Evolutionary conservation across 768 basidiomycete species (phyloP).

Genomic region (Termitomyces sp.): DNA sequence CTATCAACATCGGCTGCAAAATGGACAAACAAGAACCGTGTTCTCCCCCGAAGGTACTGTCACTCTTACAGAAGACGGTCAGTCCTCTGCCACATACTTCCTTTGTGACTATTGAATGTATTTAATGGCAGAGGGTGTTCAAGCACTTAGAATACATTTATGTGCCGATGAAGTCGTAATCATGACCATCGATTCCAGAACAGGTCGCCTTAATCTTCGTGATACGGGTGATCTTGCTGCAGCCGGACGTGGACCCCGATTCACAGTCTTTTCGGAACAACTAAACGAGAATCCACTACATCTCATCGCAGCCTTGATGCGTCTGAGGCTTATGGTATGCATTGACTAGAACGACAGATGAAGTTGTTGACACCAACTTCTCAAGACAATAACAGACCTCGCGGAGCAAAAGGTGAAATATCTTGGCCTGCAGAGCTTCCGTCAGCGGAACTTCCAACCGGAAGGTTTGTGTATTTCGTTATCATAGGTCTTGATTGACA

Average conservation of each 20-base stretch:
- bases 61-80: slow-evolving; percentile 50
- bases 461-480: slow-evolving; percentile 41
- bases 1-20: slow-evolving; percentile 51
- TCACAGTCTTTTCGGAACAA: slow-evolving; percentile 48
- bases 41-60: slow-evolving; percentile 63
- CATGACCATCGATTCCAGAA: slow-evolving; percentile 74
- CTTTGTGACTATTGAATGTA: not conserved
- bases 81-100: slow-evolving; percentile 5
- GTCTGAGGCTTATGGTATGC: slow-evolving; percentile 59
- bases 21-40: slow-evolving; percentile 41
- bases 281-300: slow-evolving; percentile 66
- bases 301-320: slow-evolving; percentile 50
- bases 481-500: not conserved
- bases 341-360: not conserved
- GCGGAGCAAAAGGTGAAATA: slow-evolving; percentile 84
- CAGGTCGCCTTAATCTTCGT: slow-evolving; percentile 69
- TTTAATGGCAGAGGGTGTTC: slow-evolving; percentile 36
- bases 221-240: slow-evolving; percentile 81
- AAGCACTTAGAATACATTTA: slow-evolving; percentile 61
- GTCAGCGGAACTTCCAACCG: slow-evolving; percentile 56
- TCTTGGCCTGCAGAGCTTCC: slow-evolving; percentile 74
- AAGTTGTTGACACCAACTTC: not conserved
- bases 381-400: slow-evolving; percentile 77
- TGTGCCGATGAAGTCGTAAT: slow-evolving; percentile 74
- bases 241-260: slow-evolving; percentile 64